Evolutionary conservation across 768 basidiomycete species (phyloP).

Genomic region (Crucibulum laeve): DNA sequence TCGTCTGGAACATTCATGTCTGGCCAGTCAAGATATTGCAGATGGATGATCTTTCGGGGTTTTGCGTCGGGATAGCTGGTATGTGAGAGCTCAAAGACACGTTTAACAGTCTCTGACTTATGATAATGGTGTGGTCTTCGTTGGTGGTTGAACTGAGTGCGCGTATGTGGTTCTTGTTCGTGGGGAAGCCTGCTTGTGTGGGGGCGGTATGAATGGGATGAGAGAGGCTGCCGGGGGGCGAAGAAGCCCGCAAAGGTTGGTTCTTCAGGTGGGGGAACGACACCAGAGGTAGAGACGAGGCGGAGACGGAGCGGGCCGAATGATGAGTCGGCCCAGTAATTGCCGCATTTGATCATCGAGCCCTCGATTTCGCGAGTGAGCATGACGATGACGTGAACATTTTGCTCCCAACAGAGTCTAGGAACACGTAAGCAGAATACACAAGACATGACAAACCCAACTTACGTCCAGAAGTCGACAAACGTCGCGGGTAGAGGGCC

Average conservation of each 20-base stretch:
- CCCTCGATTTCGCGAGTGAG: slow-evolving; percentile 91
- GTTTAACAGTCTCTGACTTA: slow-evolving; percentile 37
- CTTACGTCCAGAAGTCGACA: slow-evolving; percentile 92
- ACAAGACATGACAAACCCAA: slow-evolving; percentile 11
- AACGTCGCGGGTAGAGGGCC: slow-evolving; percentile 90
- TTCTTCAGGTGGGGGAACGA: slow-evolving; percentile 19
- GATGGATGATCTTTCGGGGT: slow-evolving; percentile 70
- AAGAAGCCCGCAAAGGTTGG: slow-evolving; percentile 30
- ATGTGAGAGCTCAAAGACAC: slow-evolving; percentile 69
- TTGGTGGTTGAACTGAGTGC: neutral
- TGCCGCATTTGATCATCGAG: slow-evolving; percentile 83
- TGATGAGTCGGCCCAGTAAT: slow-evolving; percentile 73
- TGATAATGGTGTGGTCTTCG: slow-evolving; percentile 14
- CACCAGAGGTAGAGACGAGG: slow-evolving; percentile 30
- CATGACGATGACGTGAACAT: slow-evolving; percentile 95
- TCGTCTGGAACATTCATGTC: slow-evolving; percentile 94
- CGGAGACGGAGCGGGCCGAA: slow-evolving; percentile 73
- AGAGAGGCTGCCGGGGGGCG: slow-evolving; percentile 10
- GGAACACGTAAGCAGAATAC: neutral
- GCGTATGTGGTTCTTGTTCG: too few relatives aligned
- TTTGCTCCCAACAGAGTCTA: slow-evolving; percentile 91
- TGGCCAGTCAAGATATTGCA: slow-evolving; percentile 95
- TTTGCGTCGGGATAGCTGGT: slow-evolving; percentile 51
- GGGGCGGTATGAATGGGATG: neutral
- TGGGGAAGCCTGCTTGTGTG: neutral